Conservation (phyloP, 2,329 filamentous ascomycete genomes). For the Venturia nashicola region DNA sequence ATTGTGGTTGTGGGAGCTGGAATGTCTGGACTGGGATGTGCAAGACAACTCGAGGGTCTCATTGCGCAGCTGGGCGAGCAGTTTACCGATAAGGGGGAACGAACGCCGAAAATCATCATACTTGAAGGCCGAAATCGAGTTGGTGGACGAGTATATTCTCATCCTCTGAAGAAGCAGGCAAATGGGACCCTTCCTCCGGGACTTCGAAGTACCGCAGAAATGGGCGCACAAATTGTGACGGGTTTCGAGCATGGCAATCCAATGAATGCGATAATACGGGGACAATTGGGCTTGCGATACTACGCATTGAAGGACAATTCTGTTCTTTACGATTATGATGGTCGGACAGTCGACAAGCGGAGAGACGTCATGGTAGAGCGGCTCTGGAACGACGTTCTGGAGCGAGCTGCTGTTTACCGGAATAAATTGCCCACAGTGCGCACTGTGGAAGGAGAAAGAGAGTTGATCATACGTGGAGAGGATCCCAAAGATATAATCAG, state of each 20-base stretch:
- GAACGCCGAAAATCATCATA: conserved; percentile 61
- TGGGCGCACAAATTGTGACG: conserved; percentile 97
- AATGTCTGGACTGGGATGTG: conserved; percentile 86
- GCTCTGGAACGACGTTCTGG: conserved; percentile 88
- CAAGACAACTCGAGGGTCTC: conserved; percentile 78
- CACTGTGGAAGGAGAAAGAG: conserved; percentile 70
- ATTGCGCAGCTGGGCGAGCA: conserved; percentile 66
- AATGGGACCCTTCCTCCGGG: conserved; percentile 36
- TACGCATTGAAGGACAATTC: conserved; percentile 69
- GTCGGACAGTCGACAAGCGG: conserved; percentile 61
- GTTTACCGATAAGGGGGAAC: conserved; percentile 53
- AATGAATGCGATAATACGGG: conserved; percentile 78
- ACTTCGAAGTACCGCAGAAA: conserved; percentile 72
- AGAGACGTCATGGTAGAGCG: conserved; percentile 78
- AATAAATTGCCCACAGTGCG: conserved; percentile 59
- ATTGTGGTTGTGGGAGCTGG: conserved; percentile 85
- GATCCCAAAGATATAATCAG: conserved; percentile 49
- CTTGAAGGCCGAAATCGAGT: conserved; percentile 80
- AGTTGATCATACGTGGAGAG: conserved; percentile 68
- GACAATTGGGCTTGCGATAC: conserved; percentile 78
- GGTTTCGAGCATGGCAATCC: conserved; percentile 95
- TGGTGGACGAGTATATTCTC: conserved; percentile 88
- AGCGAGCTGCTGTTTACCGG: conserved; percentile 83
- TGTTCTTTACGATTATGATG: conserved; percentile 78
- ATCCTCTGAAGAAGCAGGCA: conserved; percentile 49